Evolutionary conservation across 1,284 basidiomycete species (phyloP).

Genomic region (Ustilago tritici): DNA sequence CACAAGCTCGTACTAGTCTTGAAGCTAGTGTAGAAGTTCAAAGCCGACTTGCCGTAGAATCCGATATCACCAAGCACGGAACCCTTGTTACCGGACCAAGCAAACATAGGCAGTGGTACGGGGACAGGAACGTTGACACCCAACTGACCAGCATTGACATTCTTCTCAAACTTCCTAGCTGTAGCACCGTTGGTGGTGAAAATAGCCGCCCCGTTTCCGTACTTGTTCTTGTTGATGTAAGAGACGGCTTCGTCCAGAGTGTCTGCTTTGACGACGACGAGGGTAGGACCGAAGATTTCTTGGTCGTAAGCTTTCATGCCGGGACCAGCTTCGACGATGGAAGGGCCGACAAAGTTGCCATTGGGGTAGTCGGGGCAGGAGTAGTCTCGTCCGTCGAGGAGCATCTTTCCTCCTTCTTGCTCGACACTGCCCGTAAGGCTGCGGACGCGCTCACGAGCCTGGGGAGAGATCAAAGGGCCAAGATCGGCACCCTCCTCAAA

Average conservation of each 20-base stretch:
- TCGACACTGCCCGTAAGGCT: slow-evolving; percentile 83
- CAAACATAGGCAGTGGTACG: slow-evolving; percentile 84
- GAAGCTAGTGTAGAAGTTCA: slow-evolving; percentile 63
- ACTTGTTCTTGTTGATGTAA: slow-evolving; percentile 60
- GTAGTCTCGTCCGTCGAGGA: slow-evolving; percentile 84
- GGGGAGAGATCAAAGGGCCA: slow-evolving; percentile 94
- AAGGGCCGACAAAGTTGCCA: slow-evolving; percentile 96
- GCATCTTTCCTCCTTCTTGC: slow-evolving; percentile 84
- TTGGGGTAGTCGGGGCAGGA: slow-evolving; percentile 82
- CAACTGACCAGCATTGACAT: slow-evolving; percentile 87
- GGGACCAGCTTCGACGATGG: slow-evolving; percentile 84
- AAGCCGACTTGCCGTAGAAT: slow-evolving; percentile 61
- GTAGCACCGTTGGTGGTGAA: slow-evolving; percentile 98
- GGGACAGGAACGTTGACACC: slow-evolving; percentile 89
- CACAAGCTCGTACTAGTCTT: slow-evolving; percentile 60
- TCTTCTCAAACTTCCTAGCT: slow-evolving; percentile 89
- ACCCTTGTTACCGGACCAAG: slow-evolving; percentile 91
- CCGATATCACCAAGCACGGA: slow-evolving; percentile 78
- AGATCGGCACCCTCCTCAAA: slow-evolving; percentile 89
- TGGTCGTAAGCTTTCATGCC: slow-evolving; percentile 83
- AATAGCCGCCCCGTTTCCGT: slow-evolving; percentile 91
- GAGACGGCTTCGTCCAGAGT: slow-evolving; percentile 88
- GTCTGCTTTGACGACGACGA: slow-evolving; percentile 83
- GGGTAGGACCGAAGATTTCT: slow-evolving; percentile 94
- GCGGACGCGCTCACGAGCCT: slow-evolving; percentile 83